Evolutionary conservation across 2,329 filamentous ascomycete genomes (phyloP).

Genomic region (Fusarium fujikuroi): DNA sequence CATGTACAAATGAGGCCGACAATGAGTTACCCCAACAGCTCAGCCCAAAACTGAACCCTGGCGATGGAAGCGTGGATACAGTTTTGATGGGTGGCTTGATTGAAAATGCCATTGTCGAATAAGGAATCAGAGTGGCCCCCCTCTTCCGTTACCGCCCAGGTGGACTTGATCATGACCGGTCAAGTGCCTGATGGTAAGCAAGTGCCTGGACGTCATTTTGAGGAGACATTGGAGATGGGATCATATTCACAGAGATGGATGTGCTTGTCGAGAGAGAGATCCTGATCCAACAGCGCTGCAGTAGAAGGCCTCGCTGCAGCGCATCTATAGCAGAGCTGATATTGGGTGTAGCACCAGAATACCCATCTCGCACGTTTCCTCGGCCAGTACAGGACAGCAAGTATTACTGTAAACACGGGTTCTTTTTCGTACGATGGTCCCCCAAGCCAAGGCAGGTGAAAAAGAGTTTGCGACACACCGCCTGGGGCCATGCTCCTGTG

Average conservation of each 20-base stretch:
- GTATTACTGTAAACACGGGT: conserved; percentile 34
- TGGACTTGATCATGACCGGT: conserved; percentile 33
- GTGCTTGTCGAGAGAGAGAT: conserved; percentile 1
- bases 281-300: conserved; percentile 11
- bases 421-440: conserved; percentile 35
- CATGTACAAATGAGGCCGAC: conserved; percentile 33
- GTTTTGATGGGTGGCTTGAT: conserved; percentile 21
- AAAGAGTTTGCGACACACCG: conserved; percentile 40
- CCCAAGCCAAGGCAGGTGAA: conserved; percentile 13
- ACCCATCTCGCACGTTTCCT: conserved; percentile 30
- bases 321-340: conserved; percentile 18
- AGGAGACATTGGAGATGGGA: conserved; percentile 27
- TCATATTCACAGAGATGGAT: conserved; percentile 13
- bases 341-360: conserved; percentile 24
- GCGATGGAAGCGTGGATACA: conserved; percentile 10
- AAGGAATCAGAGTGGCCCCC: conserved; percentile 43
- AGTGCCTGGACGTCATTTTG: conserved; percentile 30
- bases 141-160: conserved; percentile 36
- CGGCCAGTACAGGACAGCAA: conserved; percentile 25
- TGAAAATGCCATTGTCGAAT: conserved; percentile 50
- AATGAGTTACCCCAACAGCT: not conserved
- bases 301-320: conserved; percentile 27
- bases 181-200: conserved; percentile 37
- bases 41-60: conserved; percentile 11
- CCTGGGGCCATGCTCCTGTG: conserved; percentile 36